Evolutionary conservation across 2,329 filamentous ascomycete genomes (phyloP).

Genomic region (Fusarium clavum): DNA sequence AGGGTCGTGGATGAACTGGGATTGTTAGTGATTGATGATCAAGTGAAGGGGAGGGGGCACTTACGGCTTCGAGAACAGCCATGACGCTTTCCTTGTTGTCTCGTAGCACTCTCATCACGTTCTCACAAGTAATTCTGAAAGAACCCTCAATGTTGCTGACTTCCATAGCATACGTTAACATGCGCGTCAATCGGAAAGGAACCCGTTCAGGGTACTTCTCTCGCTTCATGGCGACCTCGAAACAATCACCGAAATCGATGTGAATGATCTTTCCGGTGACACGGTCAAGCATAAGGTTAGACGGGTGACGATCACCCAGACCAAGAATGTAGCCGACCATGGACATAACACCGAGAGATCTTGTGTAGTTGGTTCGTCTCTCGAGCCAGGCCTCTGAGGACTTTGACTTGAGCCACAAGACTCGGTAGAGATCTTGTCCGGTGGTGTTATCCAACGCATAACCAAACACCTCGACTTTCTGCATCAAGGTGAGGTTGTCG

Average conservation of each 20-base stretch:
- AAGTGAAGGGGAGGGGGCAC: slow-evolving; percentile 52
- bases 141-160: slow-evolving; percentile 99
- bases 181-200: slow-evolving; percentile 95
- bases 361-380: slow-evolving; percentile 97
- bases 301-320: slow-evolving; percentile 94
- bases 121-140: slow-evolving; percentile 97
- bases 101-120: slow-evolving; percentile 95
- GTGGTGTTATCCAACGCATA: slow-evolving; percentile 99
- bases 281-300: slow-evolving; percentile 96
- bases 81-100: slow-evolving; percentile 99
- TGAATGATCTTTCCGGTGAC: slow-evolving; percentile 97
- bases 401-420: slow-evolving; percentile 98
- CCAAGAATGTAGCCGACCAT: slow-evolving; percentile 99
- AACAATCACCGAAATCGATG: slow-evolving; percentile 99
- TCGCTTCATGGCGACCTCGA: slow-evolving; percentile 99
- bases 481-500: slow-evolving; percentile 98
- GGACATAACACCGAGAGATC: slow-evolving; percentile 98
- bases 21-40: slow-evolving; percentile 5
- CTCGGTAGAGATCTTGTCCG: slow-evolving; percentile 96
- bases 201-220: slow-evolving; percentile 99
- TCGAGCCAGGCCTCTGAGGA: slow-evolving; percentile 98
- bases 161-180: slow-evolving; percentile 99
- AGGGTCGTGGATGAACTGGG: slow-evolving; percentile 97
- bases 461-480: slow-evolving; percentile 99
- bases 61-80: slow-evolving; percentile 96